Percentiles rank a stretch among this genome's conserved stretches.
These are phyloP conservation scores for Speleostelium caveatum DNA, from an alignment of 78 protist genomes.

Conservation along the genomic window DNA sequence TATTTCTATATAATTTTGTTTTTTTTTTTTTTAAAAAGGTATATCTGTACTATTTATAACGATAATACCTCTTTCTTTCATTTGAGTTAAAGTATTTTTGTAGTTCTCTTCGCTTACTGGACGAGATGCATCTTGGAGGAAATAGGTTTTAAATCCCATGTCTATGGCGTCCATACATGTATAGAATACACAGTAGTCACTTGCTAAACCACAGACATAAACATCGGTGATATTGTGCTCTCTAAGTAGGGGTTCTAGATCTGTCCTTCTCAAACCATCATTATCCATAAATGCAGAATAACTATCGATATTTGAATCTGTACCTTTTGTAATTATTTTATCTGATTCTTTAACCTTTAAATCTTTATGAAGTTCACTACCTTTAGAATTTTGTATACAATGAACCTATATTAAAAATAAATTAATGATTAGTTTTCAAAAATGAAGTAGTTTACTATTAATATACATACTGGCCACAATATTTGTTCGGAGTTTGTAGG, in stretches of 20 bases:
- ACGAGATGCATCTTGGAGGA: constrained; percentile 78
- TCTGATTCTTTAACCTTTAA: background rate
- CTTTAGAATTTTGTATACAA: constrained; percentile 81
- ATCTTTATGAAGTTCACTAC: constrained; percentile 69
- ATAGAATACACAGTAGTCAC: constrained; percentile 80
- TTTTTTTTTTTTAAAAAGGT: background rate
- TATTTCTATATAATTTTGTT: background rate
- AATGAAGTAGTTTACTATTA: too few relatives aligned
- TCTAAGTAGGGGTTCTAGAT: constrained; percentile 39
- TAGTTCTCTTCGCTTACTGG: too few relatives aligned
- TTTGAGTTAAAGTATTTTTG: too few relatives aligned
- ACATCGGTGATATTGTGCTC: constrained; percentile 27
- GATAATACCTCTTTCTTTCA: too few relatives aligned
- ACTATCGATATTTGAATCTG: constrained; percentile 58
- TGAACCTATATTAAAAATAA: constrained; percentile 68
- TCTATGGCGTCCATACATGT: constrained; percentile 53
- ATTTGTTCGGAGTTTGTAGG: constrained; percentile 39
- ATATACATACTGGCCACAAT: constrained; percentile 82
- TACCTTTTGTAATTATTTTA: constrained; percentile 75
- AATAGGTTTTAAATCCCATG: constrained; percentile 64
- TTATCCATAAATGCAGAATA: constrained; percentile 83
- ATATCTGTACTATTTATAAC: background rate
- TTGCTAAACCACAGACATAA: constrained; percentile 81
- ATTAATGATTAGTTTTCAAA: too few relatives aligned
- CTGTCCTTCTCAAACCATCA: constrained; percentile 50